Evolutionary conservation across 176 grass and related monocot genomes (phyloP), one percentile per base, ranked within the genome.

Genomic region (Tuctoria greenei): DNA sequence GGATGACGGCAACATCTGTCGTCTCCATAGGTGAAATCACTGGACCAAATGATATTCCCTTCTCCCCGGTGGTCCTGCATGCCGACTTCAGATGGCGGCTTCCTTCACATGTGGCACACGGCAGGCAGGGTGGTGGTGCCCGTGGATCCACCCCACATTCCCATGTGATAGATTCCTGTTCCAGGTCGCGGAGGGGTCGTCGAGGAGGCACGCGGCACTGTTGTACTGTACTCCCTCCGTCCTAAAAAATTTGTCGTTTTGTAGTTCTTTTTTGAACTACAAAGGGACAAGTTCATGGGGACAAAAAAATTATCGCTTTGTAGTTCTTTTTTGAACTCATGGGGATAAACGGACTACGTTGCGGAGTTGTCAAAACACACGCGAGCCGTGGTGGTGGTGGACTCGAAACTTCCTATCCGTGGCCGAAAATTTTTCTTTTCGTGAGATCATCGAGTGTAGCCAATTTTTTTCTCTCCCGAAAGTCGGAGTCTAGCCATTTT

Each of bases 21-120:
- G 42, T 34, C 51, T 58, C 28, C 37, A 52, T 46, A 45, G 6
- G 72, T 10, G 65, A 66, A 64, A 45, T 41, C 38, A 37, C 7
- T 24, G 58, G 21, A 8, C 16, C 25, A 31, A 75, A 31, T 31
- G 3, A 2, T 64, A 71, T 71, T 81, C 72, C 12, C 40, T 67
- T 42, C 18, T 7, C 25, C 0, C 16, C 44, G 64, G 54, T 68
- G 62, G 61, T 25, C 5, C 8, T 24, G 43, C 28, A 27, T 13
- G 39, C 46, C 49, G 39, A 34, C 82, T 47, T 37, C 51, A 5
- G n/a, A 49, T 66, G 84, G 84, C 79, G 54, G 58, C 73, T 72
- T 72, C 66, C 58, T 63, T 77, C 73, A 77, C 66, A 77, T 87
- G 31, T 31, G 31, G 31, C 31, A 3, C 31, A 31, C 31, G 31